These are phyloP conservation scores for Acorus gramineus DNA, from an alignment of 106 monocot species.

Conservation along the genomic window DNA sequence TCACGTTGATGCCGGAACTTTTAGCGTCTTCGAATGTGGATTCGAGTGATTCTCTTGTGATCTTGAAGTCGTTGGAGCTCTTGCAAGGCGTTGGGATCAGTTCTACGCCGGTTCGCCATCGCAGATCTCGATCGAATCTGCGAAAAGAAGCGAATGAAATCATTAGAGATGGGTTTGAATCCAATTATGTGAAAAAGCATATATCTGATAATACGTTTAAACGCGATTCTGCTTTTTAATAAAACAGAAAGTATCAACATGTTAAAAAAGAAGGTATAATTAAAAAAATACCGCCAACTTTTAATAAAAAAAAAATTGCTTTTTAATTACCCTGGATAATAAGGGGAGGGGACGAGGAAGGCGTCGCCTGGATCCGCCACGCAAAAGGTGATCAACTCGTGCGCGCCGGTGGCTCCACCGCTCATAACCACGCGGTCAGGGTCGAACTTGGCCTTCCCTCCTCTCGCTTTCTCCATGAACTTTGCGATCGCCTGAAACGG, in stretches of 20 bases:
- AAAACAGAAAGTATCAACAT: too few relatives aligned
- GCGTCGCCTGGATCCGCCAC: slow-evolving; percentile 58
- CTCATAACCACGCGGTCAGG: slow-evolving; percentile 49
- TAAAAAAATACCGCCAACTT: too few relatives aligned
- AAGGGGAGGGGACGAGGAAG: slow-evolving; percentile 53
- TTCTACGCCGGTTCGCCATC: slow-evolving; percentile 56
- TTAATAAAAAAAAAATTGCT: too few relatives aligned
- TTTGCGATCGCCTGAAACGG: slow-evolving; percentile 33
- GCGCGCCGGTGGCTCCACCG: slow-evolving; percentile 51
- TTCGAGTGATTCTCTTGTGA: slow-evolving; percentile 35
- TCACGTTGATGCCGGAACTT: slow-evolving; percentile 21
- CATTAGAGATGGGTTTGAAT: too few relatives aligned
- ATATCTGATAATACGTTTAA: too few relatives aligned
- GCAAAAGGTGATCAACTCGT: slow-evolving; percentile 40
- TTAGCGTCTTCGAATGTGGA: slow-evolving; percentile 28
- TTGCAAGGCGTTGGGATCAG: slow-evolving; percentile 47
- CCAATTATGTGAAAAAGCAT: too few relatives aligned
- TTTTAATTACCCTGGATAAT: slow-evolving; percentile 41
- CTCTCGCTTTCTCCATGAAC: slow-evolving; percentile 54
- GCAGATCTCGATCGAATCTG: slow-evolving; percentile 64
- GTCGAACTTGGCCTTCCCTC: slow-evolving; percentile 30
- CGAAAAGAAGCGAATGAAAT: neutral
- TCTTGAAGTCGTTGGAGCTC: slow-evolving; percentile 41
- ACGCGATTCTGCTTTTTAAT: too few relatives aligned
- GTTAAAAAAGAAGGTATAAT: too few relatives aligned